Percentiles rank a stretch among this genome's conserved stretches.
phyloP scores from a whole-genome alignment of 345 rosid genomes.

The Carallia brachiata region DNA sequence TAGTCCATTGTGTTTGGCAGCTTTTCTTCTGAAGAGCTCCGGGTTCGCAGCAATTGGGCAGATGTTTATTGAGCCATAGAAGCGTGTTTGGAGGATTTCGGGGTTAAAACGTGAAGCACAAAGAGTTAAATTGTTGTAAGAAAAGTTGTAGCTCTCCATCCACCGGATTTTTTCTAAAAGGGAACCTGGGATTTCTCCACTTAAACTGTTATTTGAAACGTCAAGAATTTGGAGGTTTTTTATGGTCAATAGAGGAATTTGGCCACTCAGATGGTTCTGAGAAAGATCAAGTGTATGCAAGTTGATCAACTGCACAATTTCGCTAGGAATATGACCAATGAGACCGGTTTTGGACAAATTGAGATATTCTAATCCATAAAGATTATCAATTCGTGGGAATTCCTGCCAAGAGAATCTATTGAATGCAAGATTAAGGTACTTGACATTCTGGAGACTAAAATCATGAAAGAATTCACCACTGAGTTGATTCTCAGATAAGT shows the following conservation, averaged over 20 bases:
- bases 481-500: slow-evolving; percentile 83
- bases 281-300: slow-evolving; percentile 76
- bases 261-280: slow-evolving; percentile 60
- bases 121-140: slow-evolving; percentile 80
- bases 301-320: slow-evolving; percentile 44
- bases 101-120: slow-evolving; percentile 53
- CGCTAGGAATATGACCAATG: slow-evolving; percentile 59
- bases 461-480: slow-evolving; percentile 61
- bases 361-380: slow-evolving; percentile 57
- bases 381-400: slow-evolving; percentile 52
- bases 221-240: slow-evolving; percentile 58
- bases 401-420: slow-evolving; percentile 61
- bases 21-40: slow-evolving; percentile 43
- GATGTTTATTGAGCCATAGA: slow-evolving; percentile 60
- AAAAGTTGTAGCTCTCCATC: slow-evolving; percentile 81
- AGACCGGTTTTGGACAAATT: slow-evolving; percentile 74
- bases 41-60: slow-evolving; percentile 95
- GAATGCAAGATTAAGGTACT: slow-evolving; percentile 71
- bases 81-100: slow-evolving; percentile 44
- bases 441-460: slow-evolving; percentile 55
- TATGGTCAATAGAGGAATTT: slow-evolving; percentile 44
- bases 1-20: slow-evolving; percentile 41
- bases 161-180: slow-evolving; percentile 49
- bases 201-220: slow-evolving; percentile 74
- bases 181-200: slow-evolving; percentile 66